Conservation (phyloP, 352 stramenopile genomes). For the Nothophytophthora sp. region DNA sequence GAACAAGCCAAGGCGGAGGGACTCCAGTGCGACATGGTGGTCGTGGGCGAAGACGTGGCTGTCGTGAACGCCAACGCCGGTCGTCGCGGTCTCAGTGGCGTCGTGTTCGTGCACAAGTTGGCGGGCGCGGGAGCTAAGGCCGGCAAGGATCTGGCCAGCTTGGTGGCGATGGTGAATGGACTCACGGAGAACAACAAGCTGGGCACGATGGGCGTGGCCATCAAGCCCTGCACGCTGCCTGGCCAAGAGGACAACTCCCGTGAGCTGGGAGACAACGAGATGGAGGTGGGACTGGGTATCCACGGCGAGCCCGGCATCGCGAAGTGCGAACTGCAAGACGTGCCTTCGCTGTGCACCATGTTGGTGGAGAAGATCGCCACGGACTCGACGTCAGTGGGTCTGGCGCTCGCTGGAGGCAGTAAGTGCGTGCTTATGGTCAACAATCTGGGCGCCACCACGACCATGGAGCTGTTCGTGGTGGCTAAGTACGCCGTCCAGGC, state of each 20-base stretch:
- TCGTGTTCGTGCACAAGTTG: conserved; percentile 97
- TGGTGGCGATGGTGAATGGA: conserved; percentile 65
- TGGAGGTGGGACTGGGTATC: conserved; percentile 97
- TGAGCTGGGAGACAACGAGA: conserved; percentile 58
- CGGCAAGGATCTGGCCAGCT: conserved; percentile 75
- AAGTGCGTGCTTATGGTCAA: conserved; percentile 93
- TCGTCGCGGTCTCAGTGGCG: conserved; percentile 96
- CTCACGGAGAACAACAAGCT: conserved; percentile 69
- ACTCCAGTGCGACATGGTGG: conserved; percentile 92
- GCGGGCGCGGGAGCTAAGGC: conserved; percentile 88
- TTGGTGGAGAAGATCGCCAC: conserved; percentile 58
- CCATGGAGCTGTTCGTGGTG: conserved; percentile 97
- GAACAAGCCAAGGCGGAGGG: conserved; percentile 95
- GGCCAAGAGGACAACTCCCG: conserved; percentile 75
- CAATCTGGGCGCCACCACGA: conserved; percentile 94
- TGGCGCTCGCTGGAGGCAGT: conserved; percentile 36
- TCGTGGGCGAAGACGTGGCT: conserved; percentile 95
- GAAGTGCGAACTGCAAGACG: conserved; percentile 57
- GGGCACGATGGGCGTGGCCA: conserved; percentile 94
- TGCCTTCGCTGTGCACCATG: conserved; percentile 46
- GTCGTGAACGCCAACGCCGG: conserved; percentile 95
- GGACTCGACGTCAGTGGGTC: conserved; percentile 32
- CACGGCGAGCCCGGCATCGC: conserved; percentile 91
- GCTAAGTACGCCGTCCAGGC: conserved; percentile 76
- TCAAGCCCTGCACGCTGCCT: conserved; percentile 95